Evolutionary conservation across 441 rosid genomes (phyloP).

Genomic region (Manihot esculenta): DNA sequence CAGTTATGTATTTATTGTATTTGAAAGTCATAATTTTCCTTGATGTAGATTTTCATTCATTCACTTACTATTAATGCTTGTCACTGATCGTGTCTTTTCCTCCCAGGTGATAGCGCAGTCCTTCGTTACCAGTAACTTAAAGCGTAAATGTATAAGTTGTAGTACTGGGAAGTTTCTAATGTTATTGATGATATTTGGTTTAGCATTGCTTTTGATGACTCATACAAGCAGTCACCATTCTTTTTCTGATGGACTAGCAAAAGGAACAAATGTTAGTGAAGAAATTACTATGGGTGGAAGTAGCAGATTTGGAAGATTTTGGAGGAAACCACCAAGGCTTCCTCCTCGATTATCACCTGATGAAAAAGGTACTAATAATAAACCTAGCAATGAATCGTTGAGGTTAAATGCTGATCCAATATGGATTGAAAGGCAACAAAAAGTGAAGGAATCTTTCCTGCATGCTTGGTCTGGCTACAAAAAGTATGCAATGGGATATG

Average conservation of each 20-base stretch:
- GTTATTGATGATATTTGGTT: conserved; percentile 61
- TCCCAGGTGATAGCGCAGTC: conserved; percentile 66
- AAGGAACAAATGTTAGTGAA: conserved; percentile 29
- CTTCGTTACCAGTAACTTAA: conserved; percentile 47
- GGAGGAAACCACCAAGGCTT: conserved; percentile 75
- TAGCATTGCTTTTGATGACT: conserved; percentile 54
- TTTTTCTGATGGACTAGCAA: conserved; percentile 30
- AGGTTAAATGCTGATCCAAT: conserved; percentile 34
- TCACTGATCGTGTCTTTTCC: conserved; percentile 11
- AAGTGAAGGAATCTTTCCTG: conserved; percentile 77
- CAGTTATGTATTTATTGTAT: background rate
- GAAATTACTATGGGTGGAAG: conserved; percentile 38
- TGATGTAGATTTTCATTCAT: background rate
- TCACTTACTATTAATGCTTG: conserved; percentile 5
- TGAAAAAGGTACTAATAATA: conserved; percentile 42
- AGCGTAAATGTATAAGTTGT: conserved; percentile 59
- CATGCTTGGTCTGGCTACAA: conserved; percentile 96
- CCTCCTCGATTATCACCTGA: conserved; percentile 90
- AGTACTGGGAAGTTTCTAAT: conserved; percentile 73
- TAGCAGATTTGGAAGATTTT: conserved; percentile 50
- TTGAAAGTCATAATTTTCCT: conserved; percentile 11
- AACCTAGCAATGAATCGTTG: conserved; percentile 19
- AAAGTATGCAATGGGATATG: conserved; percentile 85
- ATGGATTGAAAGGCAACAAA: conserved; percentile 66
- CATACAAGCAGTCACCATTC: conserved; percentile 40